Percentiles rank a stretch among this genome's conserved stretches.
phyloP scores from a whole-genome alignment of 2,329 filamentous ascomycete species.

The Thielaviopsis euricoi region DNA sequence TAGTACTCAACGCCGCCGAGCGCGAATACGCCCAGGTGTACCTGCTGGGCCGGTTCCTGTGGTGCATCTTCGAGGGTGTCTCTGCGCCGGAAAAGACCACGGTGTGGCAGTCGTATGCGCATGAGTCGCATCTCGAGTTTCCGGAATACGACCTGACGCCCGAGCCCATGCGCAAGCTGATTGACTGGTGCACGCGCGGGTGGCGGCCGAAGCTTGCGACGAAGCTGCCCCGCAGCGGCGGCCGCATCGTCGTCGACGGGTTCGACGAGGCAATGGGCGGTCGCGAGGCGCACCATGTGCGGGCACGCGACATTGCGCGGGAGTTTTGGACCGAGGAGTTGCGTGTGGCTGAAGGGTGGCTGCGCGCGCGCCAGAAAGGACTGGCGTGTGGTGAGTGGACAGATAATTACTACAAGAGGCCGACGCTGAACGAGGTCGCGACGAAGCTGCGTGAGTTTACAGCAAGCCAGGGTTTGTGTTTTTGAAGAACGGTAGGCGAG shows the following conservation, averaged over 20 bases:
- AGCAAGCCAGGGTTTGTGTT: not conserved
- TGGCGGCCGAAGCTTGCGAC: constrained; percentile 28
- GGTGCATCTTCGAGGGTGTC: constrained; percentile 46
- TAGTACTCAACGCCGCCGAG: constrained; percentile 31
- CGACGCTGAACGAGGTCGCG: constrained; percentile 28
- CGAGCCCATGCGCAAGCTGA: constrained; percentile 26
- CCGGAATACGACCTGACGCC: constrained; percentile 34
- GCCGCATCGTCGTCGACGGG: constrained; percentile 25
- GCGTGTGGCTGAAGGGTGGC: constrained; percentile 29
- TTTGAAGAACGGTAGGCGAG: no score
- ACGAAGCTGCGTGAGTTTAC: constrained; percentile 17
- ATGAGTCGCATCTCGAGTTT: constrained; percentile 39
- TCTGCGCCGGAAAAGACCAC: constrained; percentile 39
- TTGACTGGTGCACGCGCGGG: constrained; percentile 35
- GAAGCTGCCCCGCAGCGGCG: constrained; percentile 27
- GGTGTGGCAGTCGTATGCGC: constrained; percentile 42
- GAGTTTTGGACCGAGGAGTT: constrained; percentile 35
- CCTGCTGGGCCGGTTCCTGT: constrained; percentile 44
- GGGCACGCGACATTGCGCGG: constrained; percentile 17
- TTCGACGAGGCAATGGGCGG: not conserved
- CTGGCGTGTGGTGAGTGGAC: constrained; percentile 28
- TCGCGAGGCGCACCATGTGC: constrained; percentile 20
- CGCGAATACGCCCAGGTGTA: constrained; percentile 44
- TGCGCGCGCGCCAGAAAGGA: constrained; percentile 23
- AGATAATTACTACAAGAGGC: constrained; percentile 33